These are phyloP conservation scores for Pulicaria dysenterica DNA, from an alignment of 129 eudicot species.

Conservation along the genomic window DNA sequence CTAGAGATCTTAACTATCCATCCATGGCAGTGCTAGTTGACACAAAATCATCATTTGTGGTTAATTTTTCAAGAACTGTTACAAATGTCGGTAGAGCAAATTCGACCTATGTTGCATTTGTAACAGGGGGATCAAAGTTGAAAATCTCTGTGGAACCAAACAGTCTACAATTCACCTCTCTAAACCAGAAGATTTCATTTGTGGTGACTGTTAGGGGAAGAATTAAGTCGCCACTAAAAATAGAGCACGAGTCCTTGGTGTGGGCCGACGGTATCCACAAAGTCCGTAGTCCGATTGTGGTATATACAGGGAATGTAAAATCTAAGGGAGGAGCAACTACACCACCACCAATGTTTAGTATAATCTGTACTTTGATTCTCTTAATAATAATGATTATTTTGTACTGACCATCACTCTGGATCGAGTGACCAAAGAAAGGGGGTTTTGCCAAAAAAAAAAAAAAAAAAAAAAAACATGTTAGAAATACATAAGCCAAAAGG, in stretches of 20 bases:
- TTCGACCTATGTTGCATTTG: conserved; percentile 21
- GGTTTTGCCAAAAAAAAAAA: too few species aligned
- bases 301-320: neutral
- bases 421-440: too few species aligned
- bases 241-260: neutral
- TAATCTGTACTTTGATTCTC: neutral
- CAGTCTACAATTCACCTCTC: neutral
- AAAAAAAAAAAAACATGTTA: too few species aligned
- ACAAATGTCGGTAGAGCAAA: conserved; percentile 13
- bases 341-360: neutral
- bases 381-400: neutral
- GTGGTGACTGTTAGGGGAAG: conserved; percentile 23
- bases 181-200: conserved; percentile 36
- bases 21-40: neutral
- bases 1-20: neutral
- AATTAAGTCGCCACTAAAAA: neutral
- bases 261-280: conserved; percentile 9
- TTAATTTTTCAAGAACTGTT: conserved; percentile 8
- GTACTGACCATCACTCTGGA: neutral
- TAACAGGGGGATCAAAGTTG: neutral
- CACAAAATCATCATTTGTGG: neutral
- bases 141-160: neutral
- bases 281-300: neutral
- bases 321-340: neutral
- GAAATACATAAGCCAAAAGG: too few species aligned